phyloP scores from a whole-genome alignment of 2,329 filamentous ascomycete species.

The Thermothelomyces thermophilus region DNA sequence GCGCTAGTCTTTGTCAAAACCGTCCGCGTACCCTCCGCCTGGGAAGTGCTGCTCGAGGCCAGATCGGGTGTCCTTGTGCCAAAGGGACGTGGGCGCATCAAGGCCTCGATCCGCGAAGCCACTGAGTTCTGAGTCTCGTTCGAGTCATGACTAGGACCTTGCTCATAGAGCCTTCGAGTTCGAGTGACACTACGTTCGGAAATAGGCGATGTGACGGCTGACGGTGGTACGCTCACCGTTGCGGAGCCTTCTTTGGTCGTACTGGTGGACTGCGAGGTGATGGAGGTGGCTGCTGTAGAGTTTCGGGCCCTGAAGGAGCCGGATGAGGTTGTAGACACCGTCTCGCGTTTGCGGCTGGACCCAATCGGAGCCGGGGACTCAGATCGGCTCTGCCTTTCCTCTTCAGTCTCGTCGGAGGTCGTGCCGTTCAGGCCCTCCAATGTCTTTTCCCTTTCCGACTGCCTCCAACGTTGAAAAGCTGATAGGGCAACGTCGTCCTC shows the following conservation, averaged over 20 bases:
- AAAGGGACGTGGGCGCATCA: slow-evolving; percentile 57
- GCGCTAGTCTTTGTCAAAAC: slow-evolving; percentile 56
- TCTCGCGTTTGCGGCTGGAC: slow-evolving; percentile 72
- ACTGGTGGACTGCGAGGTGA: slow-evolving; percentile 63
- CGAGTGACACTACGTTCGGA: slow-evolving; percentile 63
- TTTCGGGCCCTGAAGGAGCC: slow-evolving; percentile 60
- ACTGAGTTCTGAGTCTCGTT: slow-evolving; percentile 75
- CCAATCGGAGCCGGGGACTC: slow-evolving; percentile 53
- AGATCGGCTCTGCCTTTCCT: slow-evolving; percentile 38
- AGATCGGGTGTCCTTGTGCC: slow-evolving; percentile 46
- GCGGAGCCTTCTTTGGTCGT: slow-evolving; percentile 47
- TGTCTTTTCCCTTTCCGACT: slow-evolving; percentile 48
- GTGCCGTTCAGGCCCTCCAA: slow-evolving; percentile 36
- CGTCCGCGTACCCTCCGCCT: slow-evolving; percentile 37
- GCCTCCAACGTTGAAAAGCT: slow-evolving; percentile 71
- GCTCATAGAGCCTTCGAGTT: slow-evolving; percentile 72
- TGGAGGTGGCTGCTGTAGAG: slow-evolving; percentile 83
- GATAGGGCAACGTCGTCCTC: slow-evolving; percentile 81
- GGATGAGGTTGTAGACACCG: slow-evolving; percentile 76
- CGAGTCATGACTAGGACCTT: slow-evolving; percentile 69
- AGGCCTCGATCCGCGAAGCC: slow-evolving; percentile 70
- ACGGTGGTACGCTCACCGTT: slow-evolving; percentile 32
- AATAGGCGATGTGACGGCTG: slow-evolving; percentile 34
- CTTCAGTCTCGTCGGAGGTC: slow-evolving; percentile 30
- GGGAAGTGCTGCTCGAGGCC: slow-evolving; percentile 39